phyloP scores from a whole-genome alignment of 1,284 basidiomycete genomes.

The Puccinia hordei region DNA sequence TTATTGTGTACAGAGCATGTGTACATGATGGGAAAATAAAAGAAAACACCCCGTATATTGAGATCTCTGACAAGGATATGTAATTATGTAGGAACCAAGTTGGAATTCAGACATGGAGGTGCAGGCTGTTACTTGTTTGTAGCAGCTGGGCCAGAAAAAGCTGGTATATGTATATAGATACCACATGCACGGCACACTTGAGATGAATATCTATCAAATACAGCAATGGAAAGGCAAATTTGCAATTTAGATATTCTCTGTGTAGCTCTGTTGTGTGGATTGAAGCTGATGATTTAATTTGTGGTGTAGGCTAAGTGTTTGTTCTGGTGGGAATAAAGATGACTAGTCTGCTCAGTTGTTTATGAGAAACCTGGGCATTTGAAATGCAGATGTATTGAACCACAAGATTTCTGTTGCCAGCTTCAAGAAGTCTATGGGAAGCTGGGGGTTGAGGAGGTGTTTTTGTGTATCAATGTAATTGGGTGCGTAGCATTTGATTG shows the following conservation, averaged over 20 bases:
- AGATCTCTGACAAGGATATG: background rate
- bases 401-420: no score
- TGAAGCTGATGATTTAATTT: no score
- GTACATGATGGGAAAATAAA: no score
- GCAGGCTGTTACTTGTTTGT: background rate
- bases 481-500: no score
- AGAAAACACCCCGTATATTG: background rate
- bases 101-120: conserved; percentile 21
- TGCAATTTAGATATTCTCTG: background rate
- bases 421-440: no score
- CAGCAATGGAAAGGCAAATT: conserved; percentile 11
- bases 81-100: background rate
- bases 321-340: background rate
- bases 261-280: no score
- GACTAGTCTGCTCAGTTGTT: no score
- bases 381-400: no score
- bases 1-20: background rate
- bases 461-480: no score
- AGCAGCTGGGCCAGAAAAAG: background rate
- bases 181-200: background rate
- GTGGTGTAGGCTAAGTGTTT: conserved; percentile 11
- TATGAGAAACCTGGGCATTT: no score
- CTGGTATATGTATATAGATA: conserved; percentile 16
- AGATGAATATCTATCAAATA: conserved; percentile 38
- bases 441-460: no score